A percentile compares a stretch with the other conserved stretches of the same genome.
Conservation (phyloP, 768 basidiomycete species). For the Termitomyces sp. region DNA sequence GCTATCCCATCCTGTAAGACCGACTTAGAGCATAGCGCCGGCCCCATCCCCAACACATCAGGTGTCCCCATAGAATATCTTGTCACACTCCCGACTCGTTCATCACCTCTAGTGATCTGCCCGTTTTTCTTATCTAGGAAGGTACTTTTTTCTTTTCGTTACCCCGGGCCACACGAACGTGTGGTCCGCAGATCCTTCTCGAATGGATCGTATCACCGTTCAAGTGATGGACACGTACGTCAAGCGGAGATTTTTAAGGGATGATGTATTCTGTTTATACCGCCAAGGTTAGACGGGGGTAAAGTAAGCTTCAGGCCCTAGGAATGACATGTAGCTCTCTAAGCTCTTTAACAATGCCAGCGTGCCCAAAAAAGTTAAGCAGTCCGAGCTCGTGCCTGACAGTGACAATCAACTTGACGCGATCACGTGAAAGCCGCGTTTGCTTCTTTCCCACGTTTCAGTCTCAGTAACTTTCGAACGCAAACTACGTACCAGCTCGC, state of each 20-base stretch:
- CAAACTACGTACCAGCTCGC: no score
- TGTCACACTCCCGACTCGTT: constrained; percentile 6
- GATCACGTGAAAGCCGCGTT: constrained; percentile 9
- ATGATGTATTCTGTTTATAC: no score
- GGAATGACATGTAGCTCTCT: no score
- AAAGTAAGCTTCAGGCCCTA: no score
- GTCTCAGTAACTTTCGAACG: background rate
- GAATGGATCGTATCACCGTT: background rate
- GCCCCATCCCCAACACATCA: background rate
- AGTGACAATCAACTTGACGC: background rate
- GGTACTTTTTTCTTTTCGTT: background rate
- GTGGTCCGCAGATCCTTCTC: background rate
- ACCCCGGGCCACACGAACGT: background rate
- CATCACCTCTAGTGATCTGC: constrained; percentile 11
- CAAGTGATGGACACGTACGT: background rate
- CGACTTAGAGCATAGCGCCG: background rate
- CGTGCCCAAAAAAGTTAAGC: no score
- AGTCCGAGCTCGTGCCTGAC: no score
- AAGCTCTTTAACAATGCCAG: no score
- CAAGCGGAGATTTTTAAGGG: background rate
- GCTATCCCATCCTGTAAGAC: background rate
- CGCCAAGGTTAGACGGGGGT: no score
- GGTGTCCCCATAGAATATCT: background rate
- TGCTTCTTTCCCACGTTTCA: constrained; percentile 1
- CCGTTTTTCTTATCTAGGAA: constrained; percentile 16